Conservation (phyloP, 2,329 filamentous ascomycete species). For the Cladosporium sphaerospermum region DNA sequence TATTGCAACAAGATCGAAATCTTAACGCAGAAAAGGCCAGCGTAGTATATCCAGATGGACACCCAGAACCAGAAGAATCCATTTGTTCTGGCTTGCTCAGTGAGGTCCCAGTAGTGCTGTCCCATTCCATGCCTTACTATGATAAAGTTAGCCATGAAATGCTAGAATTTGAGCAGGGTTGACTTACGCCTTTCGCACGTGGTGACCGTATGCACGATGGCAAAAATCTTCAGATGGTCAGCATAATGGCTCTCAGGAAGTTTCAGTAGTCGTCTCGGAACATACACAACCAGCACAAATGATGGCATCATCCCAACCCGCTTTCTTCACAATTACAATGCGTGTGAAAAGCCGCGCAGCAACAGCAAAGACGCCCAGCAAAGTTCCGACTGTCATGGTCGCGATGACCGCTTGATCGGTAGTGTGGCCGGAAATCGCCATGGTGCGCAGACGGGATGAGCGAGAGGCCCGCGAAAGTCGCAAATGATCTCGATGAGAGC, state of each 20-base stretch:
- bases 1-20: slow-evolving; percentile 21
- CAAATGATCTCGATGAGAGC: slow-evolving; percentile 5
- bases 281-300: slow-evolving; percentile 10
- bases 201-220: slow-evolving; percentile 3
- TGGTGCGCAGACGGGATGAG: slow-evolving; percentile 7
- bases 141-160: neutral
- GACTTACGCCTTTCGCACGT: slow-evolving; percentile 3
- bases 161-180: neutral
- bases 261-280: neutral
- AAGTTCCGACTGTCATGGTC: slow-evolving; percentile 21
- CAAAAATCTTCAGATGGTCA: slow-evolving; percentile 5
- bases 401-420: slow-evolving; percentile 21
- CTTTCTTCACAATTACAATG: slow-evolving; percentile 12
- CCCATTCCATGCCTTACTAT: slow-evolving; percentile 18
- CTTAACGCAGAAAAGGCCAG: slow-evolving; percentile 17
- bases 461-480: neutral
- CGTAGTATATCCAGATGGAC: slow-evolving; percentile 16
- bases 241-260: neutral
- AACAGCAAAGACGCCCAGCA: slow-evolving; percentile 19
- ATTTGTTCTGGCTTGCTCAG: slow-evolving; percentile 4
- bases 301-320: slow-evolving; percentile 16
- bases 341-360: slow-evolving; percentile 20
- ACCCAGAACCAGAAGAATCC: slow-evolving; percentile 17
- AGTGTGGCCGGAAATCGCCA: slow-evolving; percentile 19
- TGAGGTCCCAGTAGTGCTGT: slow-evolving; percentile 14